phyloP scores from a whole-genome alignment of 2,329 filamentous ascomycete species.

The Trichoderma afroharzianum region DNA sequence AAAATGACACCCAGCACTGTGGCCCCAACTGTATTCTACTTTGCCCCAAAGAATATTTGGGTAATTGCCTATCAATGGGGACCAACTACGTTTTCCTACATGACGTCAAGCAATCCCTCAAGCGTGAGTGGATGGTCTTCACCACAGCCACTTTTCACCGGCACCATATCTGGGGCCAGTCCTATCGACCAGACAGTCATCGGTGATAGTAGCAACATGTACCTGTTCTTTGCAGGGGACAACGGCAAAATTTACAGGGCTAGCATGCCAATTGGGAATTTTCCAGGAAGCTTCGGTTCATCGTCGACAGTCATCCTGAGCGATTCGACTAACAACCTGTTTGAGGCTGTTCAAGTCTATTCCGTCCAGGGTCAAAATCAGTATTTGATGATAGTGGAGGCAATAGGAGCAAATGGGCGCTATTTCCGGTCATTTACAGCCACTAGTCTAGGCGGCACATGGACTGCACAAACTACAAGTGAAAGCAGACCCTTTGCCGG shows the following conservation, averaged over 20 bases:
- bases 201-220: slow-evolving; percentile 1
- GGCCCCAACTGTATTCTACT: background rate
- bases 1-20: background rate
- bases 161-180: background rate
- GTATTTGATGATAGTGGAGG: slow-evolving; percentile 11
- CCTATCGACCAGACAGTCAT: slow-evolving; percentile 6
- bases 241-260: slow-evolving; percentile 3
- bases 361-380: background rate
- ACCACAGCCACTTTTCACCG: background rate
- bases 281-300: background rate
- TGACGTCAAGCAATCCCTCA: background rate
- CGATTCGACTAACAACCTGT: background rate
- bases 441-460: background rate
- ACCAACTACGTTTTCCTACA: background rate
- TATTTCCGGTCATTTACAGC: slow-evolving; percentile 7
- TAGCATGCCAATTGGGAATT: slow-evolving; percentile 1
- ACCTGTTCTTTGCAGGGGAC: slow-evolving; percentile 4
- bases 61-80: slow-evolving; percentile 7
- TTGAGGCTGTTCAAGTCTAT: slow-evolving; percentile 4
- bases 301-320: background rate
- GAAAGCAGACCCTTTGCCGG: slow-evolving; percentile 1
- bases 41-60: background rate
- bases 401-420: slow-evolving; percentile 4
- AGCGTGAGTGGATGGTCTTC: slow-evolving; percentile 4
- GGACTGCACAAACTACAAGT: background rate